A percentile compares a stretch with the other conserved stretches of the same genome.
phyloP scores from a whole-genome alignment of 805 yeast species.

The Starmerella davenportii region DNA sequence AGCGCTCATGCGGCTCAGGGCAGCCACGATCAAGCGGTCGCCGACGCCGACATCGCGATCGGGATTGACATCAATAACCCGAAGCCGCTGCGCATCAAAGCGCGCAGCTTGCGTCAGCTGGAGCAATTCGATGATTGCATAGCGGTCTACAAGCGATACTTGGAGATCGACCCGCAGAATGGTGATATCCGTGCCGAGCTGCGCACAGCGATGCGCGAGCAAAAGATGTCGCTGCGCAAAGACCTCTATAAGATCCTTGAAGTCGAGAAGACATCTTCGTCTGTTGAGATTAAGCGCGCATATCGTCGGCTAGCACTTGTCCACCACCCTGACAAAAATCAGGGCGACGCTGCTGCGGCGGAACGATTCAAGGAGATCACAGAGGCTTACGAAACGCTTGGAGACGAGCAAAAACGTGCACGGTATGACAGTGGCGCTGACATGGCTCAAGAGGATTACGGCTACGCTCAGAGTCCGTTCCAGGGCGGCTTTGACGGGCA shows the following conservation, averaged over 20 bases:
- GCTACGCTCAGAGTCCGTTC: slow-evolving; percentile 49
- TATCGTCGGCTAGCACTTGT: slow-evolving; percentile 54
- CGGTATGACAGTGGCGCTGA: slow-evolving; percentile 80
- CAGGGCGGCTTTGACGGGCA: slow-evolving; percentile 41
- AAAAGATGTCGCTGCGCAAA: slow-evolving; percentile 26
- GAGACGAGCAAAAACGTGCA: slow-evolving; percentile 76
- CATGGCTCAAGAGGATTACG: slow-evolving; percentile 22
- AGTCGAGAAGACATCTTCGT: slow-evolving; percentile 33
- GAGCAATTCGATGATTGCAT: slow-evolving; percentile 27
- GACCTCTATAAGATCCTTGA: slow-evolving; percentile 47
- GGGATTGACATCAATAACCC: slow-evolving; percentile 47
- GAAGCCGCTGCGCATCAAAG: slow-evolving; percentile 35
- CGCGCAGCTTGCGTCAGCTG: slow-evolving; percentile 25
- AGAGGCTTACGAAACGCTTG: slow-evolving; percentile 66
- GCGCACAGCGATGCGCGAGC: slow-evolving; percentile 27
- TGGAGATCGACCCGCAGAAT: slow-evolving; percentile 25
- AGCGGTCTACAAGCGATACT: slow-evolving; percentile 22
- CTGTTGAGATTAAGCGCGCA: slow-evolving; percentile 49
- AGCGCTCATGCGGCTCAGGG: slow-evolving; percentile 68
- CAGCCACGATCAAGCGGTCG: slow-evolving; percentile 57
- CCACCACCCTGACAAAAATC: slow-evolving; percentile 71
- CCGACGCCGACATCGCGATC: slow-evolving; percentile 56
- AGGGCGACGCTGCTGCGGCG: slow-evolving; percentile 50
- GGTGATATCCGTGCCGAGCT: slow-evolving; percentile 23
- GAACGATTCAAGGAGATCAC: slow-evolving; percentile 88